Evolutionary conservation across 148 eudicot genomes (phyloP).

Genomic region (Drosera capensis): DNA sequence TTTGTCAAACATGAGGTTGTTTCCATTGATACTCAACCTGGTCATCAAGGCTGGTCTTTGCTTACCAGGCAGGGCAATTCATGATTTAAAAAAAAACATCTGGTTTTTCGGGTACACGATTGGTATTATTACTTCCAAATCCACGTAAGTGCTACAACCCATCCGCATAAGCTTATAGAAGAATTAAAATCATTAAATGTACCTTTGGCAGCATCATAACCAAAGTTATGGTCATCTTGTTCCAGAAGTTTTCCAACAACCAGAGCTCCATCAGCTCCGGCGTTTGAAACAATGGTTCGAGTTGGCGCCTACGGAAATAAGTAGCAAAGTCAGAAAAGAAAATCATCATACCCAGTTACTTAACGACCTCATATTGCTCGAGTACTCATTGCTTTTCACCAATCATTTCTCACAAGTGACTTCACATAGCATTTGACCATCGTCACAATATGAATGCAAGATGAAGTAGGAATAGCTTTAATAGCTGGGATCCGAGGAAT

Average conservation of each 20-base stretch:
- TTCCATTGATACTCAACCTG: no score
- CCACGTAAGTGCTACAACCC: not conserved
- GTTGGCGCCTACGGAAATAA: conserved; percentile 61
- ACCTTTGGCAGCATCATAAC: conserved; percentile 95
- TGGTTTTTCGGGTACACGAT: no score
- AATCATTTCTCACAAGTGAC: no score
- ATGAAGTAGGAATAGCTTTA: not conserved
- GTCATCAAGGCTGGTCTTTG: no score
- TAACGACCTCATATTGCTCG: no score
- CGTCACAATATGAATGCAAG: not conserved
- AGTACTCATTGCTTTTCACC: no score
- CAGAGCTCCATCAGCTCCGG: conserved; percentile 73
- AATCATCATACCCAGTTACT: no score
- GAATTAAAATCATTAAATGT: not conserved
- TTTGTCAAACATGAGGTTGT: no score
- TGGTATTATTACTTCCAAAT: not conserved
- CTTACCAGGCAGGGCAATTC: no score
- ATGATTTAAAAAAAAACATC: no score
- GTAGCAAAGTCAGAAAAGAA: not conserved
- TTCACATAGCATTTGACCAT: no score
- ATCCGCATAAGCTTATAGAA: not conserved
- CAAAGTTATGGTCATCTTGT: conserved; percentile 55
- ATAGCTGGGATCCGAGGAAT: not conserved
- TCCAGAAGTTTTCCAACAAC: conserved; percentile 86
- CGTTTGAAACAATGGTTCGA: conserved; percentile 65